These are phyloP conservation scores for Ogataea wickerhamii DNA, from an alignment of 805 yeast genomes.

Conservation along the genomic window DNA sequence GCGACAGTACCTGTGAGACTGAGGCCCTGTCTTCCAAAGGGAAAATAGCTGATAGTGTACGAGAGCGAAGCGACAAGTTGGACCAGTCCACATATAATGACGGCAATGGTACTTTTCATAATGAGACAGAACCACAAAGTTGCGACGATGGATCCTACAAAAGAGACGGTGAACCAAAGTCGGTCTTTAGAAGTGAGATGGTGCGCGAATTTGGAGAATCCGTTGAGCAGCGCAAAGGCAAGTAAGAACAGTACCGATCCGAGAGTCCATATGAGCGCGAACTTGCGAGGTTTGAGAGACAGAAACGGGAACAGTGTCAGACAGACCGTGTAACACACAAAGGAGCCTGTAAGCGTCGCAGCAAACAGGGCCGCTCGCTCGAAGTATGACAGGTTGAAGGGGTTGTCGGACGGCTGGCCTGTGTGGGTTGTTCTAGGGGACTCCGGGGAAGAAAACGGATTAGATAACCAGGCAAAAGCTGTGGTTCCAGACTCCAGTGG, in stretches of 20 bases:
- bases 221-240: slow-evolving; percentile 85
- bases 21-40: slow-evolving; percentile 77
- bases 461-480: slow-evolving; percentile 6
- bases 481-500: slow-evolving; percentile 4
- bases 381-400: slow-evolving; percentile 57
- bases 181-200: slow-evolving; percentile 72
- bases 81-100: slow-evolving; percentile 62
- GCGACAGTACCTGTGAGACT: slow-evolving; percentile 54
- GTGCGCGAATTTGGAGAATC: slow-evolving; percentile 65
- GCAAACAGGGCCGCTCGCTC: slow-evolving; percentile 75
- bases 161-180: slow-evolving; percentile 68
- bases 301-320: slow-evolving; percentile 78
- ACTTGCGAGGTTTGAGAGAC: slow-evolving; percentile 79
- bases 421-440: not conserved
- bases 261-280: slow-evolving; percentile 80
- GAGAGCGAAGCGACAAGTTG: slow-evolving; percentile 81
- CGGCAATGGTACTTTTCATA: slow-evolving; percentile 60
- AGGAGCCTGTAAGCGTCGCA: slow-evolving; percentile 67
- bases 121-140: slow-evolving; percentile 72
- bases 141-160: slow-evolving; percentile 66
- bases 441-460: slow-evolving; percentile 8
- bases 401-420: slow-evolving; percentile 6
- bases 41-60: slow-evolving; percentile 86
- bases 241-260: slow-evolving; percentile 78
- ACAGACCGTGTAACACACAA: slow-evolving; percentile 72